phyloP scores from a whole-genome alignment of 805 yeast genomes.

The Scheffersomyces amazonensis region DNA sequence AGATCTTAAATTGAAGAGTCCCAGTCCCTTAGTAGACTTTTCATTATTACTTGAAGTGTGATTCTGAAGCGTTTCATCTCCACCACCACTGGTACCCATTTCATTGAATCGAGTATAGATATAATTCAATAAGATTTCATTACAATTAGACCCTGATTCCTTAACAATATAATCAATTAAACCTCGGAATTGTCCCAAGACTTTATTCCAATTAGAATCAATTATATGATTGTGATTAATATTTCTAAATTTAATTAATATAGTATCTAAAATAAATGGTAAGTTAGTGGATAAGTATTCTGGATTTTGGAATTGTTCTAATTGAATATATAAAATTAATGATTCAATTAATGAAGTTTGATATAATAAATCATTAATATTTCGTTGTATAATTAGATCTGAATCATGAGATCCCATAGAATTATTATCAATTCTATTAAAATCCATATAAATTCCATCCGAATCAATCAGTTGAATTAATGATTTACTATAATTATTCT shows the following conservation, averaged over 20 bases:
- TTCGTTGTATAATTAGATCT: conserved; percentile 18
- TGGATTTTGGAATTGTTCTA: conserved; percentile 37
- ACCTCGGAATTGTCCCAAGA: conserved; percentile 24
- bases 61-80: too few relatives aligned
- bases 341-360: conserved; percentile 34
- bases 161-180: conserved; percentile 27
- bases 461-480: conserved; percentile 15
- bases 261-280: conserved; percentile 22
- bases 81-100: neutral
- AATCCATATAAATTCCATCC: conserved; percentile 14
- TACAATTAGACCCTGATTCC: conserved; percentile 36
- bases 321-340: conserved; percentile 33
- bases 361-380: conserved; percentile 16
- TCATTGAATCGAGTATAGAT: conserved; percentile 25
- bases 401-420: conserved; percentile 21
- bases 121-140: conserved; percentile 33
- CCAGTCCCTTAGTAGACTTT: conserved; percentile 14
- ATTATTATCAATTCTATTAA: conserved; percentile 18
- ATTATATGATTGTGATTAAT: conserved; percentile 22
- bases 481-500: conserved; percentile 26
- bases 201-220: conserved; percentile 30
- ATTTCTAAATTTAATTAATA: conserved; percentile 28
- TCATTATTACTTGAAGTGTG: neutral
- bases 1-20: conserved; percentile 23
- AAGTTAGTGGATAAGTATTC: conserved; percentile 32